phyloP scores from a whole-genome alignment of 768 basidiomycete species.

The Mycena olivaceomarginata region DNA sequence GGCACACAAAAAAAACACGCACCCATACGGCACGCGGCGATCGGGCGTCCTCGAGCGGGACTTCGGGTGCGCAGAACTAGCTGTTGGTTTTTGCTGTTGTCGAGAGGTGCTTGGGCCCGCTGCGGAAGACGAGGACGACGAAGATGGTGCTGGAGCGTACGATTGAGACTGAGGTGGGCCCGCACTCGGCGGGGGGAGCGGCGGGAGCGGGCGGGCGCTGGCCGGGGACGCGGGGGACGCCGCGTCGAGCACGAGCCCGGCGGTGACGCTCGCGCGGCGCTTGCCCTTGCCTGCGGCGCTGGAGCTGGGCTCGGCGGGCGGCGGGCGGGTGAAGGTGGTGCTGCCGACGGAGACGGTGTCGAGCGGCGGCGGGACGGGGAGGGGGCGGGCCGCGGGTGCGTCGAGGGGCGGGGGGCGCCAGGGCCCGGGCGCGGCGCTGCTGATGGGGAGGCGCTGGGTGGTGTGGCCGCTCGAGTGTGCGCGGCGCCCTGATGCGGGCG shows the following conservation, averaged over 20 bases:
- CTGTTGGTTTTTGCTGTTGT: no score
- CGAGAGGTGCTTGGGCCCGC: no score
- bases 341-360: slow-evolving; percentile 28
- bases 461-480: slow-evolving; percentile 9
- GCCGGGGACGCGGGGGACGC: background rate
- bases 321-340: slow-evolving; percentile 22
- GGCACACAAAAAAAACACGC: background rate
- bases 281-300: background rate
- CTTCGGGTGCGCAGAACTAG: background rate
- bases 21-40: slow-evolving; percentile 4
- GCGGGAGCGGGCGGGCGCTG: slow-evolving; percentile 1
- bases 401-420: background rate
- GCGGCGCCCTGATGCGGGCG: slow-evolving; percentile 9
- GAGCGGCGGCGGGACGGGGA: slow-evolving; percentile 41
- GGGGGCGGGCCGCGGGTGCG: slow-evolving; percentile 5
- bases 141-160: background rate
- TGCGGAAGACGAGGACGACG: background rate
- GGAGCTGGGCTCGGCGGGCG: background rate
- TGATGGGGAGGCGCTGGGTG: slow-evolving; percentile 27
- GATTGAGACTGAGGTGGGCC: background rate
- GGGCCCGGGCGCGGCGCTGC: slow-evolving; percentile 13
- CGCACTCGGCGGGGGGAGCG: slow-evolving; percentile 20
- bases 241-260: background rate
- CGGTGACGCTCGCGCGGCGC: slow-evolving; percentile 33
- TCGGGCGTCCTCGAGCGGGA: slow-evolving; percentile 13